phyloP scores from a whole-genome alignment of 257 asterid species.

The Buddleja alternifolia region DNA sequence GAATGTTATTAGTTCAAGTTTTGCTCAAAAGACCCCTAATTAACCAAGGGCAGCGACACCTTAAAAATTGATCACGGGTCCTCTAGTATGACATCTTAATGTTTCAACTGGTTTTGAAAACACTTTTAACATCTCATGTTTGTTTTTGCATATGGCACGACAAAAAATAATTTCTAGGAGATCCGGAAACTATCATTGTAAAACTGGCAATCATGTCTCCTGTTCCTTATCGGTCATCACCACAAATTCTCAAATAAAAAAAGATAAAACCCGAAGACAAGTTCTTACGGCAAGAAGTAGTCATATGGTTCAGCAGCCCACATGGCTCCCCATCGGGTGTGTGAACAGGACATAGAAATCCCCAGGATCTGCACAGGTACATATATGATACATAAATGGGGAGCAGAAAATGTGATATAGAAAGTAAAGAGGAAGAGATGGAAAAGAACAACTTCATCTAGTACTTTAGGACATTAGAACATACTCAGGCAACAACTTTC shows the following conservation, averaged over 20 bases:
- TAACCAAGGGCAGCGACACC: neutral
- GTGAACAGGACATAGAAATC: constrained; percentile 97
- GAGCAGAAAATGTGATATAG: too few species aligned
- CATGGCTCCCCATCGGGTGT: constrained; percentile 99
- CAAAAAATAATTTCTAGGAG: neutral
- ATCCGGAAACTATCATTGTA: too few species aligned
- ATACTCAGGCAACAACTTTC: constrained; percentile 97
- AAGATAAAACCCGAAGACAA: constrained; percentile 9
- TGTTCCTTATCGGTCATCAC: too few species aligned
- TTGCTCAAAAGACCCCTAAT: neutral
- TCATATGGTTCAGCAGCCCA: constrained; percentile 93
- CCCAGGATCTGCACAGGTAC: constrained; percentile 78
- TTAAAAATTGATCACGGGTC: neutral
- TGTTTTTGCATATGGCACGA: neutral
- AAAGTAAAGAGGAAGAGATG: constrained; percentile 7
- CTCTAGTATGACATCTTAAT: neutral
- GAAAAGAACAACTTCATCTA: constrained; percentile 16
- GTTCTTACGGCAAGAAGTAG: constrained; percentile 91
- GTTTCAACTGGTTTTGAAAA: constrained; percentile 5
- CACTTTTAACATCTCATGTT: neutral
- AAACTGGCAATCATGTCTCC: too few species aligned
- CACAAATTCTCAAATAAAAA: neutral
- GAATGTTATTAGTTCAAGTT: neutral
- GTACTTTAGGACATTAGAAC: constrained; percentile 30
- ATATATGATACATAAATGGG: constrained; percentile 9